Evolutionary conservation across 208 protist species (phyloP).

Genomic region (Blechomonas ayalai): DNA sequence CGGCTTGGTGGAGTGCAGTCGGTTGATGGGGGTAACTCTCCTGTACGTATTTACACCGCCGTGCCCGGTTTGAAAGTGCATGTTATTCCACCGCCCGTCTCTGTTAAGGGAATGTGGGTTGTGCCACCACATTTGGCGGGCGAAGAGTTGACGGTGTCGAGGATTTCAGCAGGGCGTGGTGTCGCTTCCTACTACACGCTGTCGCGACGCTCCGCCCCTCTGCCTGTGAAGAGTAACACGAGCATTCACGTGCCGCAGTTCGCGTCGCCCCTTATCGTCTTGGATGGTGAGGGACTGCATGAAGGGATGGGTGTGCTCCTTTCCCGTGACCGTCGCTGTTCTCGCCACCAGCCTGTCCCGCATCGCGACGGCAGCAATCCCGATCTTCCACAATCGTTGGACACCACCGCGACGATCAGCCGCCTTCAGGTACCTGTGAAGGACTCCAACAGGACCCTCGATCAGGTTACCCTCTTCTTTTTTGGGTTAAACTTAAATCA

Average conservation of each 20-base stretch:
- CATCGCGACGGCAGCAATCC: conserved; percentile 6
- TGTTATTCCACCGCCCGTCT: conserved; percentile 26
- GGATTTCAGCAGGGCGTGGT: neutral
- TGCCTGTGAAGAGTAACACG: conserved; percentile 12
- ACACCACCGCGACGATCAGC: conserved; percentile 62
- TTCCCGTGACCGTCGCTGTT: conserved; percentile 22
- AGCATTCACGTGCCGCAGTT: conserved; percentile 43
- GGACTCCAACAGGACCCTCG: neutral
- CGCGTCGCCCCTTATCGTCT: conserved; percentile 41
- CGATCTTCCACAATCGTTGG: conserved; percentile 15
- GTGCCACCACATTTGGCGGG: conserved; percentile 40
- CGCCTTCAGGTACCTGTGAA: conserved; percentile 12
- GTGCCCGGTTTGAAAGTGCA: conserved; percentile 49
- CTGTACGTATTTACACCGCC: conserved; percentile 35
- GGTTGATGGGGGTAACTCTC: too few relatives aligned
- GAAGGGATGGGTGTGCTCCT: conserved; percentile 58
- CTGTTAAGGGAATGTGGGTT: conserved; percentile 48
- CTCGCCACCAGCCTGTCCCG: conserved; percentile 19
- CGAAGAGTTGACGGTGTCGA: too few relatives aligned
- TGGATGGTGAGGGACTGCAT: conserved; percentile 36
- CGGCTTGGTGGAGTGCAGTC: too few relatives aligned
- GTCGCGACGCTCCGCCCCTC: conserved; percentile 15
- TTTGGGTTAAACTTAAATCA: conserved; percentile 58
- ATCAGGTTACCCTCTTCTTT: conserved; percentile 19
- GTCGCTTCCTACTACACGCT: conserved; percentile 12